phyloP scores from a whole-genome alignment of 1,284 basidiomycete genomes.

The Pterulicium gracile region DNA sequence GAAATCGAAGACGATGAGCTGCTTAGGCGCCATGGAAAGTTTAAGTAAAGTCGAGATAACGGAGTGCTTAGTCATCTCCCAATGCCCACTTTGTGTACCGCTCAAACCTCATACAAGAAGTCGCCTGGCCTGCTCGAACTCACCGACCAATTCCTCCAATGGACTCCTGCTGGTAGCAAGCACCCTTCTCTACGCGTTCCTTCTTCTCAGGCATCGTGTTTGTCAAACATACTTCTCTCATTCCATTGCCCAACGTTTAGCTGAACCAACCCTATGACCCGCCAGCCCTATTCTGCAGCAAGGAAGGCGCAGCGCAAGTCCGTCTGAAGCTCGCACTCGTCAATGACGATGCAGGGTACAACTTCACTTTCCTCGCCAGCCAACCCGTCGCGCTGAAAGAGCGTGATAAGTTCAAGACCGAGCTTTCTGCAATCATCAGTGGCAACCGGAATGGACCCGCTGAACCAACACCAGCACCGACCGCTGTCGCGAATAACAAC shows the following conservation, averaged over 20 bases:
- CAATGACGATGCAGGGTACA: conserved; percentile 59
- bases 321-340: conserved; percentile 61
- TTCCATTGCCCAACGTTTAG: conserved; percentile 3
- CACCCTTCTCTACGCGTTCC: conserved; percentile 50
- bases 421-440: conserved; percentile 63
- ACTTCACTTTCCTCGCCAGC: conserved; percentile 68
- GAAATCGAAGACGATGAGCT: conserved; percentile 93
- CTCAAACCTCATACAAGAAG: conserved; percentile 76
- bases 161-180: conserved; percentile 60
- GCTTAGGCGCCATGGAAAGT: conserved; percentile 17
- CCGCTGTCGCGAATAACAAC: conserved; percentile 15
- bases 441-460: conserved; percentile 42
- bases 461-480: conserved; percentile 18
- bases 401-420: conserved; percentile 71
- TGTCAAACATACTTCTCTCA: conserved; percentile 25
- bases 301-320: conserved; percentile 66
- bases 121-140: conserved; percentile 59
- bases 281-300: conserved; percentile 72
- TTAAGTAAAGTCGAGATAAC: not conserved
- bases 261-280: conserved; percentile 6
- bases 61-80: conserved; percentile 11
- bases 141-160: conserved; percentile 54
- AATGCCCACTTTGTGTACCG: conserved; percentile 53
- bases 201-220: conserved; percentile 50
- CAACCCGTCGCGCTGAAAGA: conserved; percentile 49